A percentile compares a stretch with the other conserved stretches of the same genome.
Conservation (phyloP, 805 yeast genomes). For the Spathaspora sp. region DNA sequence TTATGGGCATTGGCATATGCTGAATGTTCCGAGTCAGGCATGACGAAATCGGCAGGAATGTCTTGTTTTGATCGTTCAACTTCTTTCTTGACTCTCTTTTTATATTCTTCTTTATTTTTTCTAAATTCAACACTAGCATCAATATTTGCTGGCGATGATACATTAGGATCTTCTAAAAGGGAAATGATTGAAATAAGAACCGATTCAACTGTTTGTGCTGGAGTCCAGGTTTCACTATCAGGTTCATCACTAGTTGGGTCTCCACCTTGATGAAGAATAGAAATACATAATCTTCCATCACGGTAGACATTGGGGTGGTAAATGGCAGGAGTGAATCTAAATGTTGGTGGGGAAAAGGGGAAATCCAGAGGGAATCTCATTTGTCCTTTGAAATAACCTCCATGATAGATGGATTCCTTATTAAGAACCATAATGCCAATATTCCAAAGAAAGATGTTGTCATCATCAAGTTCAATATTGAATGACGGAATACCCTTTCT, state of each 20-base stretch:
- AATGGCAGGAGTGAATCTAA: constrained; percentile 88
- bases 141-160: constrained; percentile 90
- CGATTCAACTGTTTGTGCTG: constrained; percentile 87
- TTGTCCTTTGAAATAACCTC: constrained; percentile 91
- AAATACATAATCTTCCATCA: constrained; percentile 90
- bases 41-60: constrained; percentile 80
- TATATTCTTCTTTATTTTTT: constrained; percentile 73
- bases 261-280: constrained; percentile 88
- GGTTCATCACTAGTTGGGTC: constrained; percentile 89
- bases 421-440: constrained; percentile 90
- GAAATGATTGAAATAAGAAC: constrained; percentile 89
- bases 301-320: constrained; percentile 94
- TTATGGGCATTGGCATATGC: constrained; percentile 34
- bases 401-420: constrained; percentile 86
- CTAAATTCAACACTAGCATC: constrained; percentile 93
- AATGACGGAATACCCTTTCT: constrained; percentile 61
- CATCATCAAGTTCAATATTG: constrained; percentile 62
- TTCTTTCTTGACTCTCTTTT: constrained; percentile 70
- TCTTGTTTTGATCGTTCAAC: constrained; percentile 81
- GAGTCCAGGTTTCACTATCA: constrained; percentile 92
- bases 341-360: constrained; percentile 91
- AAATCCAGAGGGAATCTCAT: constrained; percentile 90
- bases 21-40: constrained; percentile 65
- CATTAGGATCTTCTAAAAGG: constrained; percentile 89
- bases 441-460: constrained; percentile 65